Base-by-base conservation (phyloP, 2,329 filamentous ascomycete genomes). In the Claviceps lovelessii region DNA sequence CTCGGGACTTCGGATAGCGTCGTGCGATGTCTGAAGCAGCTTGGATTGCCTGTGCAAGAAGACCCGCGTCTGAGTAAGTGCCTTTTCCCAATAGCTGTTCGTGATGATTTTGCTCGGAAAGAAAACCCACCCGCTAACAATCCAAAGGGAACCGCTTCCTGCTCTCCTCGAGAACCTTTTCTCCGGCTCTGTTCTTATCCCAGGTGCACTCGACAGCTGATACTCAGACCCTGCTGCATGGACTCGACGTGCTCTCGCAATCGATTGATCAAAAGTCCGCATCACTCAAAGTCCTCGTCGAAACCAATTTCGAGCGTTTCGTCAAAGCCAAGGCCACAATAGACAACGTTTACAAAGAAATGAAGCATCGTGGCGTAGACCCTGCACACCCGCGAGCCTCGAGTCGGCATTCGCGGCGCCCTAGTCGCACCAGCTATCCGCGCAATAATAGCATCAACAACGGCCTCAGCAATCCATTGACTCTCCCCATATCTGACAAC, bases 251-350 rank as follows among this genome's bases (percentile, higher is more conserved):
- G 56, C 80, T 98, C 23, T 93, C 90, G 19, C 81, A 81, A 58
- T 96, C 91, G 0, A 98, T 98, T 64, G 93, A 97, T 64, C 88
- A 97, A 71, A 98, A 98, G 70, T 96, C 91, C 0, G 93, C 91
- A 0, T 96, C 90, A 4, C 79, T 98, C 58, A 98, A 98, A 67
- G 87, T 95, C 11, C 78, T 98, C 19, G 93, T 98, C 29, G 93
- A 98, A 69, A 91, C 88, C 59, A 98, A 98, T 68, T 98, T 98
- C 66, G 94, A 98, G 70, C 86, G 91, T 60, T 98, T 98, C 73
- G 93, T 98, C 55, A 86, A 89, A 59, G 93, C 93, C 47, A 98
- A 98, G 70, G 88, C 91, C 19, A 97, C 91, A 8, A 97, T 98
- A 64, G 93, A 98, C 72, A 95, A 95, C 71, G 93, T 98, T 53